These are phyloP conservation scores for Clonostachys rhizophaga DNA, from an alignment of 2,329 filamentous ascomycete genomes.

Conservation along the genomic window DNA sequence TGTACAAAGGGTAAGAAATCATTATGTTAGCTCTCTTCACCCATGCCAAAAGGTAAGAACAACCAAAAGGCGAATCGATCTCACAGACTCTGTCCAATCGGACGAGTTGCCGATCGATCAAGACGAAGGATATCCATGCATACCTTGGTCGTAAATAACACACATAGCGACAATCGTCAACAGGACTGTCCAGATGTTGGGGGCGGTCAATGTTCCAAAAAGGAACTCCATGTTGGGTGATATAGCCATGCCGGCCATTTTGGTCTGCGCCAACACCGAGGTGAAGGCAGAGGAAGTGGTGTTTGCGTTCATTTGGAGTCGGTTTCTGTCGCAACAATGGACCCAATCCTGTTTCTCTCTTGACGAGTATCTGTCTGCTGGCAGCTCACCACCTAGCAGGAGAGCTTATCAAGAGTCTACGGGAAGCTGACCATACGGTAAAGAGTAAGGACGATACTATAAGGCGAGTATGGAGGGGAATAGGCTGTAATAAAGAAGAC, in stretches of 20 bases:
- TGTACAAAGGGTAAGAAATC: slow-evolving; percentile 25
- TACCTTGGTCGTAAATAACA: slow-evolving; percentile 87
- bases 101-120: neutral
- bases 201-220: slow-evolving; percentile 50
- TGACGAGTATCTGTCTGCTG: too few species aligned
- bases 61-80: too few species aligned
- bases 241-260: slow-evolving; percentile 40
- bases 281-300: slow-evolving; percentile 62
- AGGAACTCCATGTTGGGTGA: slow-evolving; percentile 51
- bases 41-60: too few species aligned
- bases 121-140: slow-evolving; percentile 24
- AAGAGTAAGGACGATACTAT: too few species aligned
- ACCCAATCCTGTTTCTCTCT: too few species aligned
- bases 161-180: slow-evolving; percentile 67
- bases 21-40: slow-evolving; percentile 7
- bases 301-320: slow-evolving; percentile 47
- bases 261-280: slow-evolving; percentile 63
- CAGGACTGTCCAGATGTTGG: slow-evolving; percentile 57
- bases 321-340: slow-evolving; percentile 3
- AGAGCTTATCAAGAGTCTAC: too few species aligned
- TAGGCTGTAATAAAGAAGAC: too few species aligned
- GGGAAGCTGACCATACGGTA: too few species aligned
- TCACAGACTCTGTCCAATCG: too few species aligned
- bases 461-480: too few species aligned
- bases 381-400: too few species aligned